Base-by-base conservation (phyloP, 345 rosid genomes). In the Psidium friedrichsthalianum region DNA sequence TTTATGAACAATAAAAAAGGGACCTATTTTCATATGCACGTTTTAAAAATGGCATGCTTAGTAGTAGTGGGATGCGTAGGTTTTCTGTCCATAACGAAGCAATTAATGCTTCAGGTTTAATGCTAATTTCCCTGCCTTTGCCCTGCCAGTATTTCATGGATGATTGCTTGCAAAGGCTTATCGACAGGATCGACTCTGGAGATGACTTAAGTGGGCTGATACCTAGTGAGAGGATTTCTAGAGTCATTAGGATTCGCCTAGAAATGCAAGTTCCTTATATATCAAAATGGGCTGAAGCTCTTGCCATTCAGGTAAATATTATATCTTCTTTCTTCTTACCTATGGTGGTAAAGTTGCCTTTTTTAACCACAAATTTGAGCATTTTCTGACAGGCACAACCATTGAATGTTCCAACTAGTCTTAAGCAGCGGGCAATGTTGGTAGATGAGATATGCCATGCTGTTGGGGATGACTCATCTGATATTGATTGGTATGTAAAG, bases 261-360 rank as follows among this genome's bases (percentile, higher is more conserved):
- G 98, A 97, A 88, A 94, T 94, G 98, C 99, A 96, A 87, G 90
- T 95, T 12, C 96, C 98, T n/a, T 93, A 93, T 86, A 89, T 96
- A 83, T 94, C 98, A 36, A 96, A 96, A 89, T 97, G 98, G 98
- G 93, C 98, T 11, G 98, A 97, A 87, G 98, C 98, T 88, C 95
- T 97, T 25, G 95, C 98, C 94, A 95, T 97, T 87, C 99, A 97
- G 89, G 98, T 93, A 87, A 74, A 74, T 21, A 29, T 4, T 51
- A 29, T 87, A 21, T 84, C 20, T 29, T 81, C 76, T 20, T 59
- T 58, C 11, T 25, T 22, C 51, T 21, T 82, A 36, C 24, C 74
- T 25, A 15, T 64, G 42, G 56, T 32, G 53, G 49, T 42, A 80
- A 53, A 82, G 42, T 27, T 61, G 58, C 84, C 53, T 53, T 40